phyloP scores from a whole-genome alignment of 192 early-diverging fungal genomes.

The Cladochytrium replicatum region DNA sequence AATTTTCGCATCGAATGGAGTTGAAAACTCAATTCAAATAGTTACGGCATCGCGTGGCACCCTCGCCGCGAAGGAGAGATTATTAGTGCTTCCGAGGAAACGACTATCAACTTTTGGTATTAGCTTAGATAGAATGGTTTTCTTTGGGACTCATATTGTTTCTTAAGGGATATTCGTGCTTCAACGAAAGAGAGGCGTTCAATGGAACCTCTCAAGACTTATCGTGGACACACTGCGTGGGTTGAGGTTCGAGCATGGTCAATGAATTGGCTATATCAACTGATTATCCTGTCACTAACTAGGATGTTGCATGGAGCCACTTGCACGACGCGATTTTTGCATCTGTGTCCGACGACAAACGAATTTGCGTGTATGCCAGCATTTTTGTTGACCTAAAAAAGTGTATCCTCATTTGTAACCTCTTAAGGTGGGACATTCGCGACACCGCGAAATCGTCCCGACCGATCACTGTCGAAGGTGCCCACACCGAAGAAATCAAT shows the following conservation, averaged over 20 bases:
- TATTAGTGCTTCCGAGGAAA: slow-evolving; percentile 87
- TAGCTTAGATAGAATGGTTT: too few relatives aligned
- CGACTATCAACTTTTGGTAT: slow-evolving; percentile 78
- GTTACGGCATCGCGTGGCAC: slow-evolving; percentile 92
- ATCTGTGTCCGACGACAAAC: slow-evolving; percentile 93
- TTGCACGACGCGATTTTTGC: slow-evolving; percentile 82
- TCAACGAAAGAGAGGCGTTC: slow-evolving; percentile 62
- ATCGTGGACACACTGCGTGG: slow-evolving; percentile 76
- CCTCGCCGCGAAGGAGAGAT: slow-evolving; percentile 65
- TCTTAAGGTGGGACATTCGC: slow-evolving; percentile 98
- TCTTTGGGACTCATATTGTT: background rate
- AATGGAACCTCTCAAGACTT: slow-evolving; percentile 69
- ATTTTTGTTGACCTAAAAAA: too few relatives aligned
- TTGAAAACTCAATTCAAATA: too few relatives aligned
- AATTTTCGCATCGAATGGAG: too few relatives aligned
- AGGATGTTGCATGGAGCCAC: slow-evolving; percentile 91
- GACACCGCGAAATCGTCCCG: slow-evolving; percentile 41
- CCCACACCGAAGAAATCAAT: slow-evolving; percentile 88
- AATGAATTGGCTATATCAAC: too few relatives aligned
- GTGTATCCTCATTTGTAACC: too few relatives aligned
- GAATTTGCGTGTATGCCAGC: too few relatives aligned
- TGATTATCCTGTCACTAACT: too few relatives aligned
- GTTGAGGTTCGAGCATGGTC: slow-evolving; percentile 77
- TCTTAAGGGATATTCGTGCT: slow-evolving; percentile 68
- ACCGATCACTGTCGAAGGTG: slow-evolving; percentile 64